phyloP scores from a whole-genome alignment of 2,329 filamentous ascomycete species.

The Phoma sp. region DNA sequence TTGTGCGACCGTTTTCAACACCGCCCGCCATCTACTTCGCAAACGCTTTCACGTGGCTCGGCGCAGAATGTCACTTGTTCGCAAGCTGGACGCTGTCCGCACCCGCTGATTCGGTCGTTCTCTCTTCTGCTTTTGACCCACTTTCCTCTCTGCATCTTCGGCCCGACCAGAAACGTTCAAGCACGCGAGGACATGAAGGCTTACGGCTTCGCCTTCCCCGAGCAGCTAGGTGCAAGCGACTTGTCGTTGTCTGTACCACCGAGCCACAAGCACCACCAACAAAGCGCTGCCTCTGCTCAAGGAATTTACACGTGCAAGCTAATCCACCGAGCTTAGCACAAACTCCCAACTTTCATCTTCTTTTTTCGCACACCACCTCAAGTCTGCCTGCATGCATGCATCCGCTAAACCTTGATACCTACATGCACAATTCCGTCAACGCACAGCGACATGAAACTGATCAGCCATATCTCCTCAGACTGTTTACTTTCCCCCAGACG shows the following conservation, averaged over 20 bases:
- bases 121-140: conserved; percentile 9
- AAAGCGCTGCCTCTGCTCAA: background rate
- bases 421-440: conserved; percentile 13
- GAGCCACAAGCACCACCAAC: background rate
- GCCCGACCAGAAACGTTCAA: conserved; percentile 16
- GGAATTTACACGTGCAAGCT: background rate
- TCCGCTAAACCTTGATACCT: conserved; percentile 3
- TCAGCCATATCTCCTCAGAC: conserved; percentile 10
- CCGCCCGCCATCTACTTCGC: background rate
- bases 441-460: conserved; percentile 12
- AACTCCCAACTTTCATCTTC: background rate
- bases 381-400: background rate
- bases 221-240: conserved; percentile 6
- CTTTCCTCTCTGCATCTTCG: conserved; percentile 14
- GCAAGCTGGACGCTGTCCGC: conserved; percentile 6
- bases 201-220: conserved; percentile 7
- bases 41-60: conserved; percentile 12
- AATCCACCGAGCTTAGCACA: background rate
- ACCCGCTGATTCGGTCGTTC: conserved; percentile 10
- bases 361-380: background rate
- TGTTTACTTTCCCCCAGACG: conserved; percentile 9
- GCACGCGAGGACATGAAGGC: conserved; percentile 1
- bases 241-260: background rate
- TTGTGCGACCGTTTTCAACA: too few relatives aligned
- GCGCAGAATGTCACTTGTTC: conserved; percentile 7